These are phyloP conservation scores for Heliamphora pulchella DNA, from an alignment of 179 eudicot species.

Conservation along the genomic window DNA sequence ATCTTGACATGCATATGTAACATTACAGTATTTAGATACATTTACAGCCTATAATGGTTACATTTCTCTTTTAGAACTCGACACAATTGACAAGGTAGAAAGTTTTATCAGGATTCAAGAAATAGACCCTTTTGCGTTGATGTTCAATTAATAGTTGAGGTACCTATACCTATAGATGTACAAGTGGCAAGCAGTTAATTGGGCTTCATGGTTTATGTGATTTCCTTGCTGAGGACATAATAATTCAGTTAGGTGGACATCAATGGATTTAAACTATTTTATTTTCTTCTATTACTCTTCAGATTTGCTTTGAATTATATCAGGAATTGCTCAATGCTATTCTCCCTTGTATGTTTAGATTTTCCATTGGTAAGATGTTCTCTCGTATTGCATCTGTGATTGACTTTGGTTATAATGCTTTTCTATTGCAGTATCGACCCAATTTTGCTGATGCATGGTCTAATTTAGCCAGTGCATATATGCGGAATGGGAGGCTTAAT, in stretches of 20 bases:
- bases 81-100: neutral
- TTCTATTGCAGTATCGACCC: constrained; percentile 67
- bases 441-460: constrained; percentile 99
- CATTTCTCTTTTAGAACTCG: neutral
- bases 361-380: neutral
- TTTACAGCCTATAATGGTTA: neutral
- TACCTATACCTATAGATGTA: neutral
- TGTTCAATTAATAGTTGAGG: neutral
- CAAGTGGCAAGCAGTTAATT: neutral
- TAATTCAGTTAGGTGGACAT: neutral
- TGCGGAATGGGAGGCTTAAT: constrained; percentile 72
- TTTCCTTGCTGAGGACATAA: neutral
- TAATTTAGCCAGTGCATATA: constrained; percentile 86
- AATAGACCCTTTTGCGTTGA: neutral
- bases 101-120: neutral
- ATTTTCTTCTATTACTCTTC: neutral
- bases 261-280: neutral
- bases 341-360: neutral
- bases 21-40: neutral
- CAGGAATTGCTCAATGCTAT: neutral
- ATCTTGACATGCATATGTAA: neutral
- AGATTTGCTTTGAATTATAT: neutral
- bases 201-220: neutral
- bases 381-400: neutral
- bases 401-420: neutral